phyloP scores from a whole-genome alignment of 495 filamentous ascomycete genomes.

The Annulohypoxylon maeteangense region DNA sequence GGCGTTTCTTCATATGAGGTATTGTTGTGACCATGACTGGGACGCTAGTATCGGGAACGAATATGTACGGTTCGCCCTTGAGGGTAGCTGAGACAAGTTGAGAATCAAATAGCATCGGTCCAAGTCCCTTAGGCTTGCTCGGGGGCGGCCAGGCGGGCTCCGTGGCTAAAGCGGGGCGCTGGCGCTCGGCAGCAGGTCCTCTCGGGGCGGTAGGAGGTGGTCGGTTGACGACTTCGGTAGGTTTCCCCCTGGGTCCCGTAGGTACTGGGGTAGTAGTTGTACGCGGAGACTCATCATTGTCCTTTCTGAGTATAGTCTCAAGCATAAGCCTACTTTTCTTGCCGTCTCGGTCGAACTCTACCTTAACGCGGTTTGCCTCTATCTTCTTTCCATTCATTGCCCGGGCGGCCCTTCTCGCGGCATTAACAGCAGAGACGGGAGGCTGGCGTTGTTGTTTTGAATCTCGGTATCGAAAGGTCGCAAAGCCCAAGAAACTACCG shows the following conservation, averaged over 20 bases:
- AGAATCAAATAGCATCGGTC: constrained; percentile 64
- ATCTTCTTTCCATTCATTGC: constrained; percentile 75
- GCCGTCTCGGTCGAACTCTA: constrained; percentile 90
- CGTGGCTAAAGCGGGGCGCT: constrained; percentile 38
- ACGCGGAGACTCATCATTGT: constrained; percentile 62
- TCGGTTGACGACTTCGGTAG: constrained; percentile 59
- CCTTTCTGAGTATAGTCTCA: constrained; percentile 73
- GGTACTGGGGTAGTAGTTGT: constrained; percentile 51
- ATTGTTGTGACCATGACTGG: constrained; percentile 87
- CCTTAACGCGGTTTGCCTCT: constrained; percentile 75
- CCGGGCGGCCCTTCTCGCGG: constrained; percentile 80
- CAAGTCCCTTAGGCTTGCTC: constrained; percentile 52
- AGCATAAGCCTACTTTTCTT: constrained; percentile 79
- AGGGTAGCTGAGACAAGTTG: constrained; percentile 72
- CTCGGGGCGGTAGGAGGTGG: constrained; percentile 86
- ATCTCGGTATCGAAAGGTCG: constrained; percentile 88
- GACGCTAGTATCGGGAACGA: constrained; percentile 84
- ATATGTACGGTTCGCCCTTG: constrained; percentile 89
- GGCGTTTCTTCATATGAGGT: constrained; percentile 83
- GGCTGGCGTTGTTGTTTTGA: constrained; percentile 61
- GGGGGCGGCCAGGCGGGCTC: constrained; percentile 46
- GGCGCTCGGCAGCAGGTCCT: constrained; percentile 78
- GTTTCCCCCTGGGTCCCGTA: constrained; percentile 53
- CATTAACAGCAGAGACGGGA: constrained; percentile 73
- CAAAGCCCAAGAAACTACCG: constrained; percentile 91